phyloP scores from a whole-genome alignment of 1,284 basidiomycete species.

The Melanopsichium pennsylvanicum region DNA sequence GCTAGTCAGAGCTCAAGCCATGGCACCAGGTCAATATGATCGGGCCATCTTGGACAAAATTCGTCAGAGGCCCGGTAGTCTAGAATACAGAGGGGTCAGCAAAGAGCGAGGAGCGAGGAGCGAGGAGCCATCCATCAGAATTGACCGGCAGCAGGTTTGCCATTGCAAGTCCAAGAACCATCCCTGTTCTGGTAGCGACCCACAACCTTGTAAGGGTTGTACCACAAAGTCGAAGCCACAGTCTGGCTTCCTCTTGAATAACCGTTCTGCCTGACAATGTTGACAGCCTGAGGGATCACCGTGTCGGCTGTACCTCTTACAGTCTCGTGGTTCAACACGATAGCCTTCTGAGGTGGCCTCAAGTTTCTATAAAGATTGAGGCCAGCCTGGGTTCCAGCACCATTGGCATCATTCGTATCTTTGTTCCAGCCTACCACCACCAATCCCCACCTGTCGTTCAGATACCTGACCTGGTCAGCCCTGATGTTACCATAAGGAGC shows the following conservation, averaged over 20 bases:
- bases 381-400: constrained; percentile 17
- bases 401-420: constrained; percentile 50
- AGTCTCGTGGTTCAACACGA: constrained; percentile 59
- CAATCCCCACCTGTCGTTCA: constrained; percentile 48
- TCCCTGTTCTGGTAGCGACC: constrained; percentile 36
- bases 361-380: constrained; percentile 41
- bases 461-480: constrained; percentile 38
- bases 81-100: neutral
- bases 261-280: constrained; percentile 46
- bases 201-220: constrained; percentile 55
- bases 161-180: constrained; percentile 48
- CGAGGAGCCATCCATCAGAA: too few relatives aligned
- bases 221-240: constrained; percentile 31
- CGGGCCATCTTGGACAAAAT: constrained; percentile 4
- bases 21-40: neutral
- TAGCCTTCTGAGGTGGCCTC: constrained; percentile 42
- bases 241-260: constrained; percentile 43
- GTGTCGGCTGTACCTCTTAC: constrained; percentile 31
- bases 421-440: constrained; percentile 52
- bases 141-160: constrained; percentile 35
- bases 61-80: neutral
- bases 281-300: constrained; percentile 50
- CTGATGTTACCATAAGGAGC: constrained; percentile 51
- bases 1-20: constrained; percentile 16
- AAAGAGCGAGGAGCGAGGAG: too few relatives aligned